Base-by-base conservation (phyloP, 108 stramenopile genomes). In the Fragilariopsis cylindrus region DNA sequence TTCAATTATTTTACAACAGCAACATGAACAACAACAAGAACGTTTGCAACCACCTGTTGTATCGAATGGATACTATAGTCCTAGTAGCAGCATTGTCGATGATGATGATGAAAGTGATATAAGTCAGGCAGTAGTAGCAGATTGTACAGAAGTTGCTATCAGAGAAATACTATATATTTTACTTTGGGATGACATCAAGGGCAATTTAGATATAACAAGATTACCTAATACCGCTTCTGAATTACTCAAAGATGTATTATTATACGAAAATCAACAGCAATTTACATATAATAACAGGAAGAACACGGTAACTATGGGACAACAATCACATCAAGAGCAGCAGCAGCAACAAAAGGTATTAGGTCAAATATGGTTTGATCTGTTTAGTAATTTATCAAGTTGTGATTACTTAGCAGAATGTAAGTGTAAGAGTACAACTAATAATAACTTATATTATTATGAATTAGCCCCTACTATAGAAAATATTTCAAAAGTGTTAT, bases 61-160 rank as follows among this genome's bases (percentile, higher is more conserved):
- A 65, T 69, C 81, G 16, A 76, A 71, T 54, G 76, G 81, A 72
- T 76, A 82, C 12, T 74, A 77, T 57, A 46, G 68, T 39, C 30
- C 30, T 30, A 30, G 30, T 30, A 30, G 30, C 30, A 30, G 2
- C 30, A 30, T 30, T 30, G 69, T 68, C 49, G 73, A 74, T 48
- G 73, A 58, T 42, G 76, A 73, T 16, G 76, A 60, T 4, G 40
- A 54, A 30, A 71, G 63, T 48, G 30, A 30, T 30, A 30, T 1
- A 30, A 30, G 30, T 30, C 30, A 1, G 2, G 30, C 30, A 30
- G 30, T 30, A 30, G 30, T 30, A 30, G 71, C 76, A 42, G 81
- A 82, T 69, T 82, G 76, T 69, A 73, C 70, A 12, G 81, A 82
- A 69, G 76, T 74, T 56, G 73, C 65, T n/a, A 56, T 71, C 2